A percentile compares a stretch with the other conserved stretches of the same genome.
Conservation (phyloP, 495 filamentous ascomycete genomes). For the Penicillium turbatum region DNA sequence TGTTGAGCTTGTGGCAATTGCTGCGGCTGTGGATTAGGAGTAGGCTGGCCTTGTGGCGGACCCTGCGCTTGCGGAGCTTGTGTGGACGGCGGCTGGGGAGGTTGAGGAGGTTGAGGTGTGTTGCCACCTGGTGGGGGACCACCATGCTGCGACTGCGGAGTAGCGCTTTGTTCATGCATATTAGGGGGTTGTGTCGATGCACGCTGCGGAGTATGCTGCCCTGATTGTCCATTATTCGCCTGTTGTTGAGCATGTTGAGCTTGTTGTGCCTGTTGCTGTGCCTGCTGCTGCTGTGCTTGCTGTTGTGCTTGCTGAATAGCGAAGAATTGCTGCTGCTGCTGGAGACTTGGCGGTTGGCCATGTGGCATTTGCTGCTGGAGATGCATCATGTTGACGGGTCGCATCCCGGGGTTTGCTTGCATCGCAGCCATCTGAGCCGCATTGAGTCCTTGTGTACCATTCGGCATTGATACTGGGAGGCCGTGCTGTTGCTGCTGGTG, state of each 20-base stretch:
- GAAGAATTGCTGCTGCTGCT: conserved; percentile 49
- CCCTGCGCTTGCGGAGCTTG: conserved; percentile 43
- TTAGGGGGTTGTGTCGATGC: conserved; percentile 42
- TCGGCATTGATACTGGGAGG: conserved; percentile 51
- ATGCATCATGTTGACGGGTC: conserved; percentile 41
- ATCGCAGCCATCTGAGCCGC: conserved; percentile 55
- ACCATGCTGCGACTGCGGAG: conserved; percentile 55
- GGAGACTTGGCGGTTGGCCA: conserved; percentile 48
- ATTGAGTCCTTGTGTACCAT: conserved; percentile 56
- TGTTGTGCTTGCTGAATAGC: conserved; percentile 40
- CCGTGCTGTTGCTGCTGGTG: conserved; percentile 48
- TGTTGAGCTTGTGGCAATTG: conserved; percentile 44
- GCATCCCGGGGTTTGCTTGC: conserved; percentile 46
- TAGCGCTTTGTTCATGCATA: conserved; percentile 45
- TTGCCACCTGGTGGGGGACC: conserved; percentile 40
- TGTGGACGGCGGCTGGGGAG: conserved; percentile 36
- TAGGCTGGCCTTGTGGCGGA: conserved; percentile 44
- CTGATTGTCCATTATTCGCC: conserved; percentile 39
- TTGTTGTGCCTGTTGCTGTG: conserved; percentile 32
- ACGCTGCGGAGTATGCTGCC: conserved; percentile 47
- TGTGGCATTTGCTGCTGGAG: conserved; percentile 50
- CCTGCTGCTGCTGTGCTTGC: conserved; percentile 37
- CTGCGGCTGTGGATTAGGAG: conserved; percentile 44
- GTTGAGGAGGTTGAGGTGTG: conserved; percentile 48
- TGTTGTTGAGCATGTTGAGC: conserved; percentile 39